phyloP scores from a whole-genome alignment of 345 rosid genomes.

The Boechera stricta region DNA sequence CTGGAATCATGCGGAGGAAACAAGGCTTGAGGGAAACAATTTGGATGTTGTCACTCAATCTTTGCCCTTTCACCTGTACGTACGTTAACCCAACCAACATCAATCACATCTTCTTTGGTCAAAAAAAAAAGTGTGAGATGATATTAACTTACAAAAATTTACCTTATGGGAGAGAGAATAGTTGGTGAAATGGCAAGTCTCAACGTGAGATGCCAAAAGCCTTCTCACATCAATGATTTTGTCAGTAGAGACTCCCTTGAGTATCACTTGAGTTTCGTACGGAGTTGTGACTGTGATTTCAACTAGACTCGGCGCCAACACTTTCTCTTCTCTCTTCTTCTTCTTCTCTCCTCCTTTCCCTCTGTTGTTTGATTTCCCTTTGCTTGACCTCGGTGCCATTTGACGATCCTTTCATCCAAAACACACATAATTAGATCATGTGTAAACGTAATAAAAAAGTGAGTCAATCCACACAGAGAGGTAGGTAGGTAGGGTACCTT shows the following conservation, averaged over 20 bases:
- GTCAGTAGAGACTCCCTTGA: conserved; percentile 92
- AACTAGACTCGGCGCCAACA: conserved; percentile 67
- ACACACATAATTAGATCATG: conserved; percentile 15
- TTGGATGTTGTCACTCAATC: conserved; percentile 72
- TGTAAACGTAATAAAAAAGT: neutral
- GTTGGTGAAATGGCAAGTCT: conserved; percentile 89
- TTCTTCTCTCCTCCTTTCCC: conserved; percentile 39
- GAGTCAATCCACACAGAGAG: neutral
- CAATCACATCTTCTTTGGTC: neutral
- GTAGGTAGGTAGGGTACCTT: conserved; percentile 21
- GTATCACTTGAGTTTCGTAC: conserved; percentile 70
- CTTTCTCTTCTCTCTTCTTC: conserved; percentile 84
- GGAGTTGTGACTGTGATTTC: conserved; percentile 73
- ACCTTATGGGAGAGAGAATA: conserved; percentile 82
- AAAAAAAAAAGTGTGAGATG: neutral
- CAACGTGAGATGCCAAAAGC: conserved; percentile 74
- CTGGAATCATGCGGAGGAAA: conserved; percentile 68
- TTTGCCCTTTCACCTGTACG: conserved; percentile 69
- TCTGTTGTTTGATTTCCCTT: conserved; percentile 67
- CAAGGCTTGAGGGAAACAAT: conserved; percentile 81
- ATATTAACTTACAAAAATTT: neutral
- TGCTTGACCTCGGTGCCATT: conserved; percentile 91
- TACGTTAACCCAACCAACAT: neutral
- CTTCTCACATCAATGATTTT: conserved; percentile 79
- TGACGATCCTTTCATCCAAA: conserved; percentile 28